Conservation (phyloP, 2,329 filamentous ascomycete species). For the Fusarium sp. region DNA sequence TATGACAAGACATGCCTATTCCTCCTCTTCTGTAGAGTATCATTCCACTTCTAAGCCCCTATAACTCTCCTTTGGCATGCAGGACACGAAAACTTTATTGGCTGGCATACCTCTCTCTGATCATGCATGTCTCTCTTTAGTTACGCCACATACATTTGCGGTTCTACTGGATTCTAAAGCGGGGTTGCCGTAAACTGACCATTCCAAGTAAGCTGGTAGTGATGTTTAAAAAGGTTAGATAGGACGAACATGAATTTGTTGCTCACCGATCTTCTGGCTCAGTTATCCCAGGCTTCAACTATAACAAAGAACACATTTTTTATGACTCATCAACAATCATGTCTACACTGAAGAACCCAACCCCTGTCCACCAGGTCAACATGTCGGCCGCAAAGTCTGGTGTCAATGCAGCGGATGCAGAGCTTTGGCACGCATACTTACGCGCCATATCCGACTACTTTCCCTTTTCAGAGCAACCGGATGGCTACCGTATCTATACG, state of each 20-base stretch:
- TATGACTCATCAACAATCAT: neutral
- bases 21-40: neutral
- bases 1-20: neutral
- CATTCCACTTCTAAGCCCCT: neutral
- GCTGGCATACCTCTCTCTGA: neutral
- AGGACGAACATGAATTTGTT: neutral
- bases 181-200: neutral
- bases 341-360: neutral
- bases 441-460: neutral
- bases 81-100: neutral
- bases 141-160: neutral
- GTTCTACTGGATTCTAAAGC: neutral
- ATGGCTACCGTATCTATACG: neutral
- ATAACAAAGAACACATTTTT: too few relatives aligned
- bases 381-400: neutral
- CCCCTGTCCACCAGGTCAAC: neutral
- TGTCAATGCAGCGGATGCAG: neutral
- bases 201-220: neutral
- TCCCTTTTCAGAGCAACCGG: neutral
- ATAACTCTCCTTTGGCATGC: neutral
- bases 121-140: neutral
- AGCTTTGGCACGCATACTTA: neutral
- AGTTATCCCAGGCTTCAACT: too few relatives aligned
- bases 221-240: neutral
- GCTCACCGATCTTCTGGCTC: neutral